Percentiles rank a stretch among this genome's conserved stretches.
These are phyloP conservation scores for Aspergillus ruber DNA, from an alignment of 2,329 filamentous ascomycete genomes.

Conservation along the genomic window DNA sequence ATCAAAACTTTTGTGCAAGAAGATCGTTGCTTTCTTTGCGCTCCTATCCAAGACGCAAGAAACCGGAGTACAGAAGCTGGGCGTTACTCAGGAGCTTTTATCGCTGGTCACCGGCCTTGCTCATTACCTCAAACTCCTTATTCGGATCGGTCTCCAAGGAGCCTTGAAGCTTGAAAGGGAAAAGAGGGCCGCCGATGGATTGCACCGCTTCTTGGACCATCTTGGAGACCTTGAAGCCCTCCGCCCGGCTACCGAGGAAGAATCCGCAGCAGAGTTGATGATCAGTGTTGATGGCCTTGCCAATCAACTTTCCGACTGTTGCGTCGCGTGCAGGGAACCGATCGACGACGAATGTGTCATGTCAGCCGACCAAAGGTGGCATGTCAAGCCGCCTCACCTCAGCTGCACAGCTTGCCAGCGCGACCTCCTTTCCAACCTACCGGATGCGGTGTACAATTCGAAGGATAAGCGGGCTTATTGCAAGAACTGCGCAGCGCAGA, in stretches of 20 bases:
- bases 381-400: slow-evolving; percentile 64
- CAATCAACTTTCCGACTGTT: slow-evolving; percentile 76
- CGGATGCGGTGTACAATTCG: slow-evolving; percentile 65
- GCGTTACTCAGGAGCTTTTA: slow-evolving; percentile 96
- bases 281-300: slow-evolving; percentile 61
- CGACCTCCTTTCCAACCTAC: slow-evolving; percentile 62
- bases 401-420: slow-evolving; percentile 62
- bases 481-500: slow-evolving; percentile 52
- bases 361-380: slow-evolving; percentile 70
- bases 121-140: slow-evolving; percentile 95
- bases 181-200: slow-evolving; percentile 62
- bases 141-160: slow-evolving; percentile 92
- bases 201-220: slow-evolving; percentile 77
- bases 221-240: slow-evolving; percentile 75
- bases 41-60: slow-evolving; percentile 92
- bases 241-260: slow-evolving; percentile 58
- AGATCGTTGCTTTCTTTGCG: slow-evolving; percentile 96
- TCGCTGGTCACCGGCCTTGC: slow-evolving; percentile 92
- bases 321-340: slow-evolving; percentile 70
- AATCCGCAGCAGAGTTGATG: slow-evolving; percentile 57
- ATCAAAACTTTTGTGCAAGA: slow-evolving; percentile 98
- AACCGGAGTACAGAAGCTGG: slow-evolving; percentile 78
- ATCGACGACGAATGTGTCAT: slow-evolving; percentile 92
- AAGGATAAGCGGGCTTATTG: slow-evolving; percentile 67
- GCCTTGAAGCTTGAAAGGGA: slow-evolving; percentile 87